Evolutionary conservation across 192 early-diverging fungal genomes (phyloP).

Genomic region (Linderina pennispora): DNA sequence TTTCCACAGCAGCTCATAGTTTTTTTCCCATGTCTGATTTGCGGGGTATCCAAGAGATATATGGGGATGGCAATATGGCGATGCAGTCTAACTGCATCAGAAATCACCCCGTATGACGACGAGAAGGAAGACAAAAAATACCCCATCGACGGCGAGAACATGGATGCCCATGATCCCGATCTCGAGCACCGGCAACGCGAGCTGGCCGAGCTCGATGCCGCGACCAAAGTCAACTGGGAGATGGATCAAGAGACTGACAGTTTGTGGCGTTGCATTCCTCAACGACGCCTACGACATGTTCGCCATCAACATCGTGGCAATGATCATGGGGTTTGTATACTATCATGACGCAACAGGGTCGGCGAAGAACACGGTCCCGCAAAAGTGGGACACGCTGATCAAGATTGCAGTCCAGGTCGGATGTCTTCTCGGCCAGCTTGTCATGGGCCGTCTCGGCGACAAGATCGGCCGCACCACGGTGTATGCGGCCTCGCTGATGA

Average conservation of each 20-base stretch:
- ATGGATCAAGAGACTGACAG: constrained; percentile 63
- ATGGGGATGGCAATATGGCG: too few species aligned
- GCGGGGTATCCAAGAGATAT: too few species aligned
- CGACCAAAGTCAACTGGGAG: constrained; percentile 56
- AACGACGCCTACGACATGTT: constrained; percentile 94
- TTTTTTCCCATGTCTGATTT: too few species aligned
- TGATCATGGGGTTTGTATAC: constrained; percentile 72
- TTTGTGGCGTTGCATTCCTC: constrained; percentile 78
- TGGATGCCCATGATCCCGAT: constrained; percentile 4
- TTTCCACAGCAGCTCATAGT: too few species aligned
- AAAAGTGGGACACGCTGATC: constrained; percentile 66
- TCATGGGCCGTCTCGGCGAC: constrained; percentile 84
- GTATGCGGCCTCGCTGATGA: constrained; percentile 82
- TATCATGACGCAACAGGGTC: constrained; percentile 30
- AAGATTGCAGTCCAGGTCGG: constrained; percentile 84
- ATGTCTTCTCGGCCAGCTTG: constrained; percentile 84
- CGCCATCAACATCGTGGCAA: constrained; percentile 80
- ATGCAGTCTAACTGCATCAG: too few species aligned
- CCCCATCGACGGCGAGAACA: too few species aligned
- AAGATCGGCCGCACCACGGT: constrained; percentile 80
- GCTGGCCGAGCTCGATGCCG: constrained; percentile 44
- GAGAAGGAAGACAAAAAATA: too few species aligned
- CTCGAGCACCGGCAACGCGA: constrained; percentile 21
- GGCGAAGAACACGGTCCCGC: constrained; percentile 47
- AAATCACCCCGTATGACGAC: too few species aligned